Base-by-base conservation (phyloP, 2,329 filamentous ascomycete genomes). In the Scolecobasidium constrictum region DNA sequence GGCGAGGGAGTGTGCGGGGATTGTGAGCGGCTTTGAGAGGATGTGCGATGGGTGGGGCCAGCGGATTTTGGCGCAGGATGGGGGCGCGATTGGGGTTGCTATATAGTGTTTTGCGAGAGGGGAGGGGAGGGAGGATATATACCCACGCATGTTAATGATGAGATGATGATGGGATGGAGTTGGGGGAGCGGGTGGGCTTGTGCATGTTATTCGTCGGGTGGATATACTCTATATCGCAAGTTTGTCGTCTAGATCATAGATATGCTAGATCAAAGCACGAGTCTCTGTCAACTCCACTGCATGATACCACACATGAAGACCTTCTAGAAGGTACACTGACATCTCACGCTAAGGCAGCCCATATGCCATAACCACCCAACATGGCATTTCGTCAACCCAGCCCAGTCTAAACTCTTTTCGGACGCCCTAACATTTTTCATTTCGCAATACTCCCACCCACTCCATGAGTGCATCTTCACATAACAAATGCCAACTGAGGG, bases 21-120 rank as follows among this genome's bases (percentile, higher is more conserved):
- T 98, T 1, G 81, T 95, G 23, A 81, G 82, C 36, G 92, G 92
- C 0, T 96, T 98, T 55, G 90, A 95, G 61, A 81, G 87, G 56
- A 80, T 90, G 1, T 95, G 87, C 63, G 81, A 88, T 45, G 75
- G 77, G 44, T 92, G 88, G 83, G 77, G 88, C 56, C 78, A 80
- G 55, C 76, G 83, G 51, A n/a, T n/a, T n/a, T 64, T 94, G 38
- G 72, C 87, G 47, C 78, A 6, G 43, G n/a, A 36, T 17, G 18
- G 5, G 7, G 43, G 9, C 9, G 40, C 21, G n/a, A n/a, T n/a
- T 7, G 9, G 26, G n/a, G 9, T 31, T 31, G 26, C 26, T 7
- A 9, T 7, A 7, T n/a, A 31, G n/a, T n/a, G n/a, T 7, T 31
- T 31, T 31, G 9, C 26, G n/a, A 31, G 26, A 9, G 9, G 26